phyloP scores from a whole-genome alignment of 257 asterid species.

The Knoxia roxburghii region DNA sequence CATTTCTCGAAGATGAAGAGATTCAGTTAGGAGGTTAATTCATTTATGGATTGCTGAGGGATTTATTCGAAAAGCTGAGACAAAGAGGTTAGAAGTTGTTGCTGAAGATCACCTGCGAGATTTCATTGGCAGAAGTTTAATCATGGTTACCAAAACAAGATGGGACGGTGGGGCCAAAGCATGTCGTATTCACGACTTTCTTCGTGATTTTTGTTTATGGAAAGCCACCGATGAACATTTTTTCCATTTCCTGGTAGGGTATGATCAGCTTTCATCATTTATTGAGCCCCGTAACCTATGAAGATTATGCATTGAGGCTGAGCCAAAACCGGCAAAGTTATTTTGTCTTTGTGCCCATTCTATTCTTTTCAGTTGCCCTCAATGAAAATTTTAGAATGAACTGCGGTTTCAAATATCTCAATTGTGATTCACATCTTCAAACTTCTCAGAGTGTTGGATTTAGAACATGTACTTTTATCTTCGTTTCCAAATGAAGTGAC shows the following conservation, averaged over 20 bases:
- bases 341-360: not conserved
- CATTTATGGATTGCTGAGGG: constrained; percentile 14
- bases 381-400: no score
- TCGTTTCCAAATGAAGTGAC: no score
- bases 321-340: not conserved
- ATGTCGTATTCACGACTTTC: not conserved
- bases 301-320: not conserved
- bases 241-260: not conserved
- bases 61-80: not conserved
- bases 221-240: not conserved
- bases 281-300: not conserved
- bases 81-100: not conserved
- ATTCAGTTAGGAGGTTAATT: not conserved
- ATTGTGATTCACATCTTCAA: no score
- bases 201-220: not conserved
- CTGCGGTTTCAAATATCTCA: no score
- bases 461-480: no score
- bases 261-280: not conserved
- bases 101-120: constrained; percentile 8
- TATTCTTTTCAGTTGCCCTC: not conserved
- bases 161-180: constrained; percentile 1
- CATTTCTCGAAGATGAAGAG: not conserved
- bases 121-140: not conserved
- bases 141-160: not conserved
- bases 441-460: no score